Percentiles rank a stretch among this genome's conserved stretches.
Conservation (phyloP, 345 rosid genomes). For the Aquilaria sinensis region DNA sequence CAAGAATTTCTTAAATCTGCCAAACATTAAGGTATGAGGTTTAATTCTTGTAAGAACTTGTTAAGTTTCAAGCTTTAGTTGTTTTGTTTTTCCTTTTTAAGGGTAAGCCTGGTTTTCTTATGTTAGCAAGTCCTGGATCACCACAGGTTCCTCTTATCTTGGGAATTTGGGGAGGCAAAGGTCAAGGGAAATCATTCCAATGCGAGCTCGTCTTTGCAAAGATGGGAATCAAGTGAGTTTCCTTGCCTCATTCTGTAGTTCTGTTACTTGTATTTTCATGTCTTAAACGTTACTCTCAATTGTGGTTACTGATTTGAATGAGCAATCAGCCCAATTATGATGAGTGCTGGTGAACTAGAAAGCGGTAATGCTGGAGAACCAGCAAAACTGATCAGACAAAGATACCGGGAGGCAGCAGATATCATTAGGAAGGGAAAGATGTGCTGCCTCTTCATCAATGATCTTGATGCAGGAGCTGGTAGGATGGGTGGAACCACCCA, state of each 20-base stretch:
- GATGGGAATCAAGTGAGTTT: conserved; percentile 90
- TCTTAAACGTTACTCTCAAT: background rate
- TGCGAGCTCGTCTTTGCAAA: conserved; percentile 96
- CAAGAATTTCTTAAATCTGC: conserved; percentile 86
- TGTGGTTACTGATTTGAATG: background rate
- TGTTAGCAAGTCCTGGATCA: background rate
- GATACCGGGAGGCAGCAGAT: conserved; percentile 96
- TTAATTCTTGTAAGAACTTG: background rate
- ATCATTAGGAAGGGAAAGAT: conserved; percentile 89
- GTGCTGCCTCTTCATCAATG: conserved; percentile 95
- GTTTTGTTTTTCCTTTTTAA: too few species aligned
- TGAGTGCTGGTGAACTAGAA: conserved; percentile 99
- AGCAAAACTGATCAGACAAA: conserved; percentile 83
- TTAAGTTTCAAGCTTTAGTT: too few species aligned
- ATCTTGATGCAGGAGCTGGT: conserved; percentile 97
- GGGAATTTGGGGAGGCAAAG: conserved; percentile 99
- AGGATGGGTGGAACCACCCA: conserved; percentile 95
- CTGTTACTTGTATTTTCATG: too few species aligned
- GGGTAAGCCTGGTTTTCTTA: too few species aligned
- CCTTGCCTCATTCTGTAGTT: background rate
- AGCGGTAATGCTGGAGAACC: conserved; percentile 97
- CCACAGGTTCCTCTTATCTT: conserved; percentile 81
- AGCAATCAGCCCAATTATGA: conserved; percentile 80
- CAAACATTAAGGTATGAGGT: conserved; percentile 74
- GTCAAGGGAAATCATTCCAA: conserved; percentile 97